Evolutionary conservation across 225 moss, liverwort and hornwort genomes (phyloP), one percentile per base, ranked within the genome.

Genomic region (Pseudisothecium myosuroides): DNA sequence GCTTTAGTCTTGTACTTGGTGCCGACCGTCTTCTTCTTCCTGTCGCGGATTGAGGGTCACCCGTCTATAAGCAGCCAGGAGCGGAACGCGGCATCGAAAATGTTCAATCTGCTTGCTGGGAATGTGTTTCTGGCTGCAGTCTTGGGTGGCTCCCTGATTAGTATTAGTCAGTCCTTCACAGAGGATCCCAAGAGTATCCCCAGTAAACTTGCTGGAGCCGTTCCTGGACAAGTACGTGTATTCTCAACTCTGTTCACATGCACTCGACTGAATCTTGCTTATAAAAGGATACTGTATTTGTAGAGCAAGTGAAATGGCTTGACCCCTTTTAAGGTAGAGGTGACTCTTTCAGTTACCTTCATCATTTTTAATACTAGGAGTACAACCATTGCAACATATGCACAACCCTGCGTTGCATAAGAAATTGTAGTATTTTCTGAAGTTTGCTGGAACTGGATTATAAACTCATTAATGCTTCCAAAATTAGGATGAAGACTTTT

Each of bases 51-150:
- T 22, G 96, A 98, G 92, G 98, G 98, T 8, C 82, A 91, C 83
- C 90, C 96, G 19, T 98, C 98, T 23, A 68, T 89, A 68, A 98
- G 98, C 87, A 93, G 82, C 66, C 96, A 95, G 81, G 96, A 97
- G 81, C 92, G 95, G 29, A 93, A 90, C 58, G 90, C 98, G 49
- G 76, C 94, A 86, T 78, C 92, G 13, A 98, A 95, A 84, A 95
- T 91, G 78, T 98, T 96, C 84, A 95, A 64, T 83, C 92, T 98
- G 80, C 90, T 98, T 88, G 94, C 98, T 16, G 98, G 98, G 77
- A 97, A 97, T 56, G 93, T 98, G 49, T 98, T 98, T 89, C 94
- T 97, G 74, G 95, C 95, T 61, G 97, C 93, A 37, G 88, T 98
- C 17, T 89, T 96, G 85, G 88, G 95, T 56, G 93, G 95, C 82